These are phyloP conservation scores for Eutrema salsugineum DNA, from an alignment of 441 rosid genomes.

Conservation along the genomic window DNA sequence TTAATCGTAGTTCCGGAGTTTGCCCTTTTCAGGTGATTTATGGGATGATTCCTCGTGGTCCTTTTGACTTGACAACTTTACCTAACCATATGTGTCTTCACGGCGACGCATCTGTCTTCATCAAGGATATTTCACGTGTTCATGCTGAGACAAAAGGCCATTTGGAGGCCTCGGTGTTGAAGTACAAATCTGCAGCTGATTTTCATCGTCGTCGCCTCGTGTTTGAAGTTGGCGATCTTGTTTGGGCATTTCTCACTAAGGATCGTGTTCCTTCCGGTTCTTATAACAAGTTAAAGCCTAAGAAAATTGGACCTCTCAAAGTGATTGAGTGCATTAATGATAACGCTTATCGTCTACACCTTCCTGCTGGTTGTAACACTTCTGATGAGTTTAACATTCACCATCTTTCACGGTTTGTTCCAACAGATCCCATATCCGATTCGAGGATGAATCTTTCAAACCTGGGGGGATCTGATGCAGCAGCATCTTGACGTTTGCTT, in stretches of 20 bases:
- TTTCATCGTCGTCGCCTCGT: not conserved
- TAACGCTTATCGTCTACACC: not conserved
- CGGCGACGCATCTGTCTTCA: no score
- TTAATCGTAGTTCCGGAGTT: no score
- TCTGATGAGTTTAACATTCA: not conserved
- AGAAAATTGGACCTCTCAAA: not conserved
- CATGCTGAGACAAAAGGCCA: no score
- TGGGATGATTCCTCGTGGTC: no score
- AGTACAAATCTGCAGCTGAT: not conserved
- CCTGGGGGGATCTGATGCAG: not conserved
- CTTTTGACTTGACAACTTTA: no score
- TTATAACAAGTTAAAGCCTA: not conserved
- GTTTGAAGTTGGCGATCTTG: not conserved
- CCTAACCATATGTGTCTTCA: no score
- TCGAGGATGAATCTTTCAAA: not conserved
- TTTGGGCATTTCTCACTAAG: not conserved
- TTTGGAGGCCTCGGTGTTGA: not conserved
- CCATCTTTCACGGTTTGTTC: not conserved
- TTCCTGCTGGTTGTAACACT: not conserved
- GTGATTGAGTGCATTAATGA: not conserved
- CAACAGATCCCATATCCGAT: not conserved
- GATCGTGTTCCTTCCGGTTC: not conserved
- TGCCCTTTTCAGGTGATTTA: no score
- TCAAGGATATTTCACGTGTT: no score
- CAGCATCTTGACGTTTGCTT: no score